A percentile compares a stretch with the other conserved stretches of the same genome.
phyloP scores from a whole-genome alignment of 148 eudicot species.

The Tetragonia tetragonoides region DNA sequence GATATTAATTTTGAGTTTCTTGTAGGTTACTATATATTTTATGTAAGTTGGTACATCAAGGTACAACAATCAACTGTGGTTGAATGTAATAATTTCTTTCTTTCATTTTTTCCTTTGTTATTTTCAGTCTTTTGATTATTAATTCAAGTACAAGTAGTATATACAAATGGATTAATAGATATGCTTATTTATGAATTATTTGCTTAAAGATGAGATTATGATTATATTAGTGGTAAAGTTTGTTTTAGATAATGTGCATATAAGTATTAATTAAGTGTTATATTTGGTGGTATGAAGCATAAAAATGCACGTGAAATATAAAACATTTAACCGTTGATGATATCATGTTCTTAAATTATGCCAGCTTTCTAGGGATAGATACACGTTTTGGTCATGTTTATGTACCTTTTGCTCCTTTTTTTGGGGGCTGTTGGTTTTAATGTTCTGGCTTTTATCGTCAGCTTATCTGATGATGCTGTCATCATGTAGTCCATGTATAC shows the following conservation, averaged over 20 bases:
- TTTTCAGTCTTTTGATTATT: not conserved
- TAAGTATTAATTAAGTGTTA: not conserved
- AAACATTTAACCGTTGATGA: conserved; percentile 18
- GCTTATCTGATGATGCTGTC: too few species aligned
- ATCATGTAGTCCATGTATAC: too few species aligned
- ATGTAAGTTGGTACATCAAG: conserved; percentile 14
- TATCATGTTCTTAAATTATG: conserved; percentile 25
- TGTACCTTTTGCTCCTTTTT: conserved; percentile 22
- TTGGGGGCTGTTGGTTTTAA: not conserved
- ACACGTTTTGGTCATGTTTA: conserved; percentile 19
- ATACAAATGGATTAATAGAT: too few species aligned
- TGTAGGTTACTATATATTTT: not conserved
- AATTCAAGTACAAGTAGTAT: not conserved
- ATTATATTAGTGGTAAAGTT: too few species aligned
- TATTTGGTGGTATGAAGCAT: not conserved
- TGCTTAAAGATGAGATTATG: too few species aligned
- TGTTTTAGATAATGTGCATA: not conserved
- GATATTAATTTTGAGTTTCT: conserved; percentile 12
- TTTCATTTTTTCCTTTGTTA: not conserved
- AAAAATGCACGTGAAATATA: conserved; percentile 12
- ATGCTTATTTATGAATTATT: too few species aligned
- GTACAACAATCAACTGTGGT: not conserved
- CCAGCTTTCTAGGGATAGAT: conserved; percentile 21
- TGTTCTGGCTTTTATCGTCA: not conserved
- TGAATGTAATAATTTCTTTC: conserved; percentile 10